Evolutionary conservation across 306 rosid species (phyloP).

Genomic region (Quillaja saponaria): DNA sequence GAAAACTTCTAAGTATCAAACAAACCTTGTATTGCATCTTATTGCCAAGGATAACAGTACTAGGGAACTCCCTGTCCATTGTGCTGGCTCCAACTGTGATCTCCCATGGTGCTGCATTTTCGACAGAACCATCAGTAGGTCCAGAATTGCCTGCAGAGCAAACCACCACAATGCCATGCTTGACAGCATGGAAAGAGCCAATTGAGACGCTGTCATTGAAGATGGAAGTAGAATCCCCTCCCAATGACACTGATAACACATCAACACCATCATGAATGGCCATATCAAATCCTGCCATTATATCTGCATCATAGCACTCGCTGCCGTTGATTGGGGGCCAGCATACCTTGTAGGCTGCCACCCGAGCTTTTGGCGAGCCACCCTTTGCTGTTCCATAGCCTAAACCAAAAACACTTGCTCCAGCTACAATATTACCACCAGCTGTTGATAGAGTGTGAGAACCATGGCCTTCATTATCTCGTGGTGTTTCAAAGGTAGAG

Average conservation of each 20-base stretch:
- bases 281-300: slow-evolving; percentile 68
- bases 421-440: slow-evolving; percentile 64
- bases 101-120: slow-evolving; percentile 71
- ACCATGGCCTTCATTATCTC: slow-evolving; percentile 87
- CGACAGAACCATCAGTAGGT: slow-evolving; percentile 53
- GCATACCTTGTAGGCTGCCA: slow-evolving; percentile 89
- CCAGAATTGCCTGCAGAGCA: slow-evolving; percentile 92
- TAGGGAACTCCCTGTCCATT: slow-evolving; percentile 75
- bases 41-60: slow-evolving; percentile 58
- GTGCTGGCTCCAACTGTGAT: slow-evolving; percentile 91
- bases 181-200: slow-evolving; percentile 82
- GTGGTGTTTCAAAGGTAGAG: slow-evolving; percentile 62
- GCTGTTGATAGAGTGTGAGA: slow-evolving; percentile 93
- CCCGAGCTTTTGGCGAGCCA: slow-evolving; percentile 78
- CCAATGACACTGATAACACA: slow-evolving; percentile 75
- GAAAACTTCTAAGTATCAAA: background rate
- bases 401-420: slow-evolving; percentile 64
- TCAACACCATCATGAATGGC: slow-evolving; percentile 85
- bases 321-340: slow-evolving; percentile 63
- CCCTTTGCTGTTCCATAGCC: slow-evolving; percentile 87
- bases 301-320: slow-evolving; percentile 84
- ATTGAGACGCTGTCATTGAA: slow-evolving; percentile 73
- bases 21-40: slow-evolving; percentile 50
- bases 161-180: slow-evolving; percentile 70
- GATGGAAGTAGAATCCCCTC: slow-evolving; percentile 47